These are phyloP conservation scores for Hypoxylon rickii DNA, from an alignment of 495 filamentous ascomycete genomes.

Conservation along the genomic window DNA sequence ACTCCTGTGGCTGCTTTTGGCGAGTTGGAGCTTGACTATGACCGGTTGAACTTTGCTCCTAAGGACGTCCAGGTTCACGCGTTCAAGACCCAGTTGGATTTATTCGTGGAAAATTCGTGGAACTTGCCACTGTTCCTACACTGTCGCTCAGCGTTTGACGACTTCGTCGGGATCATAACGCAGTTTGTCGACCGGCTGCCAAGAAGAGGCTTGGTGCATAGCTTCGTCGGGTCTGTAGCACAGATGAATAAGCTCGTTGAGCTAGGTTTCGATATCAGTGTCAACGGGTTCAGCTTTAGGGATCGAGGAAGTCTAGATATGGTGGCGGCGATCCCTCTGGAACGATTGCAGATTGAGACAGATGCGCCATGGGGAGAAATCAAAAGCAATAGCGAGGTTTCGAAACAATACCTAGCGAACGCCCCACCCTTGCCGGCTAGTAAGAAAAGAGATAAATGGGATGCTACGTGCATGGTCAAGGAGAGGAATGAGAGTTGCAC, in stretches of 20 bases:
- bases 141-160: conserved; percentile 67
- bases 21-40: conserved; percentile 84
- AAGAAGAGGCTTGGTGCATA: conserved; percentile 71
- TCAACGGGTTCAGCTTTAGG: conserved; percentile 59
- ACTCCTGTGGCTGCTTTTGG: conserved; percentile 73
- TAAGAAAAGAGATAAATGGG: conserved; percentile 83
- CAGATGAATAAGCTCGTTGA: conserved; percentile 70
- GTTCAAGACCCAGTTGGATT: conserved; percentile 70
- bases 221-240: conserved; percentile 71
- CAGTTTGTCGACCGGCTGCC: conserved; percentile 59
- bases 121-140: conserved; percentile 76
- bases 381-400: conserved; percentile 36
- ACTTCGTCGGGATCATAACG: conserved; percentile 65
- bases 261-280: conserved; percentile 65
- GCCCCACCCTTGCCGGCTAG: conserved; percentile 34
- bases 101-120: conserved; percentile 64
- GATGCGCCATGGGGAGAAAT: conserved; percentile 73
- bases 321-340: conserved; percentile 68
- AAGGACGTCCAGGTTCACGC: conserved; percentile 72
- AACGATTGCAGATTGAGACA: conserved; percentile 73
- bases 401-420: conserved; percentile 21
- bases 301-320: conserved; percentile 74
- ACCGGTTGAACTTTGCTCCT: conserved; percentile 66
- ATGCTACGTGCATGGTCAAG: conserved; percentile 70
- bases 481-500: conserved; percentile 75